phyloP scores from a whole-genome alignment of 192 early-diverging fungal species.

The Podila verticillata region DNA sequence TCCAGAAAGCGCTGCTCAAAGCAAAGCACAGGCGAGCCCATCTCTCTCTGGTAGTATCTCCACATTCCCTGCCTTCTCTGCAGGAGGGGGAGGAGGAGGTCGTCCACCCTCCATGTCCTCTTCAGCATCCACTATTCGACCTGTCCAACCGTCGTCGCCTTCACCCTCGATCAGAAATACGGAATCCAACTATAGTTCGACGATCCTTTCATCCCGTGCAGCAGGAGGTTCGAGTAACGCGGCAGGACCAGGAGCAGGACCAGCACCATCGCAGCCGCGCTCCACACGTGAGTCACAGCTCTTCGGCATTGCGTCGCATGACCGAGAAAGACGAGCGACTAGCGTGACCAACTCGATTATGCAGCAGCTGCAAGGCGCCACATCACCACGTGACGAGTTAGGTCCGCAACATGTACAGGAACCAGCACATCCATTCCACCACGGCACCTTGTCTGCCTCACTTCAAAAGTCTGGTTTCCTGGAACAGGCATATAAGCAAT shows the following conservation, averaged over 20 bases:
- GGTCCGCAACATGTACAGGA: slow-evolving; percentile 9
- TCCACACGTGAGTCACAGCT: slow-evolving; percentile 41
- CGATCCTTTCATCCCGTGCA: slow-evolving; percentile 22
- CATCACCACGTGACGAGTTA: slow-evolving; percentile 15
- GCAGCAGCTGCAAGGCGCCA: slow-evolving; percentile 1
- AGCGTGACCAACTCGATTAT: too few relatives aligned
- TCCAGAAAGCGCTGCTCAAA: neutral
- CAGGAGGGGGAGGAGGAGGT: neutral
- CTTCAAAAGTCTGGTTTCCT: slow-evolving; percentile 1
- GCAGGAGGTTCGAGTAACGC: neutral
- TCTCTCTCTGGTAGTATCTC: slow-evolving; percentile 37
- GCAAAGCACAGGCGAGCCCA: slow-evolving; percentile 36
- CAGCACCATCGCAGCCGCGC: slow-evolving; percentile 12
- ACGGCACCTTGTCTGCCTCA: slow-evolving; percentile 28
- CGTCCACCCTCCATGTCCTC: slow-evolving; percentile 46
- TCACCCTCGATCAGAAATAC: slow-evolving; percentile 21
- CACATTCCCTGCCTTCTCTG: slow-evolving; percentile 17
- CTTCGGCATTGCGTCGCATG: slow-evolving; percentile 3
- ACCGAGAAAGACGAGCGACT: neutral
- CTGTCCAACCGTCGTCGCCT: slow-evolving; percentile 35
- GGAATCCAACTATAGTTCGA: slow-evolving; percentile 17
- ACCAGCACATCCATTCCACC: slow-evolving; percentile 42
- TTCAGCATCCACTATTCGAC: slow-evolving; percentile 47
- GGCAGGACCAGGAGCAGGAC: neutral
- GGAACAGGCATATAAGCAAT: neutral